These are phyloP conservation scores for Geosiphon pyriformis DNA, from an alignment of 192 early-diverging fungal species.

Conservation along the genomic window DNA sequence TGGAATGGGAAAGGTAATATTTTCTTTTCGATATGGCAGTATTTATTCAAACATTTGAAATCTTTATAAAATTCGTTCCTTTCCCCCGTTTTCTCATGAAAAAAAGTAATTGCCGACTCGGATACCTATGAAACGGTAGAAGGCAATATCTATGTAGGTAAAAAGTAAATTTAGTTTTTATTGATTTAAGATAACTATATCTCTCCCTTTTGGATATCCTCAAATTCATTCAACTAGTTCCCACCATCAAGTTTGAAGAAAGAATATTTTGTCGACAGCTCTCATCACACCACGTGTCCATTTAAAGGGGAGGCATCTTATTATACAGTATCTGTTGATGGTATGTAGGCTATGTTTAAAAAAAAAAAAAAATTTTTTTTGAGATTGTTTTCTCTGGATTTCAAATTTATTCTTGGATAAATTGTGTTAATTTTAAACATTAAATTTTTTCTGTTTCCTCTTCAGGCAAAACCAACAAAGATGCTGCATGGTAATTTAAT, in stretches of 20 bases:
- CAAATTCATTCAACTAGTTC: not conserved
- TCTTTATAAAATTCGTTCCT: not conserved
- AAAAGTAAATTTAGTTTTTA: not conserved
- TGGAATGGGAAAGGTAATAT: not conserved
- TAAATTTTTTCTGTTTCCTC: not conserved
- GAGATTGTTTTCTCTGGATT: not conserved
- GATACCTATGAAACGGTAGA: not conserved
- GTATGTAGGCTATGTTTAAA: too few relatives aligned
- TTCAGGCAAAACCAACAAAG: not conserved
- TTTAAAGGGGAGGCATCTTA: not conserved
- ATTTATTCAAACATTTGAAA: not conserved
- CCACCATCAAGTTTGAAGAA: not conserved
- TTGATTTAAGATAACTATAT: not conserved
- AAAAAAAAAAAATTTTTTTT: not conserved
- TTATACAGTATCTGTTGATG: not conserved
- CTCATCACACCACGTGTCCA: not conserved
- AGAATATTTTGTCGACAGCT: not conserved
- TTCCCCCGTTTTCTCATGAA: not conserved
- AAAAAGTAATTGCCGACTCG: not conserved
- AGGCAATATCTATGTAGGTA: not conserved
- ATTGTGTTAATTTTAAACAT: not conserved
- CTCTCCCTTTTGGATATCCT: not conserved
- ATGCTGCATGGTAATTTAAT: slow-evolving; percentile 1
- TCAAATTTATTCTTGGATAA: not conserved
- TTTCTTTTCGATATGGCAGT: not conserved